Percentiles rank a stretch among this genome's conserved stretches.
Evolutionary conservation across 495 filamentous ascomycete genomes (phyloP).

Genomic region (Tuber umbilicatum): DNA sequence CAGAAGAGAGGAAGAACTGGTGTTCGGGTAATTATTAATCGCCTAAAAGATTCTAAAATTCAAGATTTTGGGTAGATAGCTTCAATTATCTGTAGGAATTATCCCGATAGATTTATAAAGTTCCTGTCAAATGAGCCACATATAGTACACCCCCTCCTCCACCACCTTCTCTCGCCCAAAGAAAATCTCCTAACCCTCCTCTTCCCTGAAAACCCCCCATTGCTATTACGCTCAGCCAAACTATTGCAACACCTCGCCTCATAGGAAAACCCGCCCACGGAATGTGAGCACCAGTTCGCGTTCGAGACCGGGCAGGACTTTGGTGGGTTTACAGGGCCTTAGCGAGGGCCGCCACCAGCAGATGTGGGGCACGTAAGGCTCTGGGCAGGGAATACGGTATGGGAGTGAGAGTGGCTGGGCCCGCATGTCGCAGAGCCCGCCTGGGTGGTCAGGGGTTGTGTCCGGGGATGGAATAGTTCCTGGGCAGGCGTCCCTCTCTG

Average conservation of each 20-base stretch:
- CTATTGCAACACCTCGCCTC: conserved; percentile 53
- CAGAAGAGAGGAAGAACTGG: too few relatives aligned
- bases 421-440: conserved; percentile 60
- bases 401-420: conserved; percentile 41
- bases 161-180: neutral
- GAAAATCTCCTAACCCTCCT: neutral
- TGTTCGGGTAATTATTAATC: too few relatives aligned
- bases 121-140: too few relatives aligned
- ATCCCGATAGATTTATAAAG: too few relatives aligned
- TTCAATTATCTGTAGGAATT: too few relatives aligned
- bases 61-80: too few relatives aligned
- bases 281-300: conserved; percentile 63
- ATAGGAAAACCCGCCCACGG: conserved; percentile 51
- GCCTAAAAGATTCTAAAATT: too few relatives aligned
- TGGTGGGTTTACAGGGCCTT: conserved; percentile 37
- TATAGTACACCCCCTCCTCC: neutral
- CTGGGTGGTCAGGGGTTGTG: conserved; percentile 49
- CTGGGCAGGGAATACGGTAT: conserved; percentile 58
- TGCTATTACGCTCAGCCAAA: conserved; percentile 27
- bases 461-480: conserved; percentile 59
- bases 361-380: conserved; percentile 46
- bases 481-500: conserved; percentile 45
- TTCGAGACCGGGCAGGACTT: too few relatives aligned
- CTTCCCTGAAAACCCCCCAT: neutral
- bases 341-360: conserved; percentile 11